Conservation (phyloP, 805 yeast genomes). For the Candida nitratophila region DNA sequence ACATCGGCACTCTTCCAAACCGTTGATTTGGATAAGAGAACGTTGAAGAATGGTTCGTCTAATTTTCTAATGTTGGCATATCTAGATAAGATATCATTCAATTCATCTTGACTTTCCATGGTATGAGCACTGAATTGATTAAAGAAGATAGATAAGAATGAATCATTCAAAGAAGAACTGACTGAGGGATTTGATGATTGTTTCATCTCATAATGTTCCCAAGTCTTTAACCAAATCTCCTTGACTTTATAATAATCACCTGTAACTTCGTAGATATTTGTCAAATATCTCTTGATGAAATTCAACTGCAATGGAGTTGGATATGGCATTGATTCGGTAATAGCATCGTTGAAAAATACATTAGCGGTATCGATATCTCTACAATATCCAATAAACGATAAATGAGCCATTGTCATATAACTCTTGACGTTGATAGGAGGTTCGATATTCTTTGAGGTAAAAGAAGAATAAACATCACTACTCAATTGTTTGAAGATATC, state of each 20-base stretch:
- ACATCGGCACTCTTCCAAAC: constrained; percentile 60
- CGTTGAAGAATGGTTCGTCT: constrained; percentile 81
- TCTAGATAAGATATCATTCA: constrained; percentile 47
- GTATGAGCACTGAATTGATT: constrained; percentile 44
- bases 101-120: constrained; percentile 44
- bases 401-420: constrained; percentile 65
- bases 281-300: constrained; percentile 55
- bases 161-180: constrained; percentile 63
- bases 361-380: constrained; percentile 63
- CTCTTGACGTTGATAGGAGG: constrained; percentile 31
- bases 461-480: constrained; percentile 32
- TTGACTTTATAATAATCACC: constrained; percentile 50
- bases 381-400: constrained; percentile 71
- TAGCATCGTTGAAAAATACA: constrained; percentile 67
- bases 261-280: constrained; percentile 50
- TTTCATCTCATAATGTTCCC: constrained; percentile 42
- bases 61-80: constrained; percentile 52
- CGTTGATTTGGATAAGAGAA: constrained; percentile 56
- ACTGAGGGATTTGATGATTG: constrained; percentile 54
- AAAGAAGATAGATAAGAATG: constrained; percentile 67
- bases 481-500: constrained; percentile 54
- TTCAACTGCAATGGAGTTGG: constrained; percentile 65
- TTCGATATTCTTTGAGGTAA: constrained; percentile 9
- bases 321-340: constrained; percentile 63
- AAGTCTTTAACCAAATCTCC: constrained; percentile 55